Evolutionary conservation across 1,284 basidiomycete genomes (phyloP).

Genomic region (Phellopilus nigrolimitatus): DNA sequence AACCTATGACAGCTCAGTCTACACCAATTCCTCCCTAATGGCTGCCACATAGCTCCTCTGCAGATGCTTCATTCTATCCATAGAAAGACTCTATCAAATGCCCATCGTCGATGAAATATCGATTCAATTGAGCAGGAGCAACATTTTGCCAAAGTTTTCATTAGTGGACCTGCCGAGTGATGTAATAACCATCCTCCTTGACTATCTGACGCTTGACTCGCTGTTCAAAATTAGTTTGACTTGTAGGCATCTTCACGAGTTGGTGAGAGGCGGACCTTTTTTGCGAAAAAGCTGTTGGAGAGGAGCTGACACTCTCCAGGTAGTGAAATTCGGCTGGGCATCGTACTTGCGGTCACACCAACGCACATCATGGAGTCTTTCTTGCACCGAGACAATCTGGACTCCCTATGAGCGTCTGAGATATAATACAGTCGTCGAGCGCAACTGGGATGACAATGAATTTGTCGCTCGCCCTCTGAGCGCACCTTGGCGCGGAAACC

Average conservation of each 20-base stretch:
- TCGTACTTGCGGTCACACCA: slow-evolving; percentile 44
- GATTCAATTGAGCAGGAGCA: too few relatives aligned
- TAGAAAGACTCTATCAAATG: too few relatives aligned
- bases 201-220: slow-evolving; percentile 3
- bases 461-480: slow-evolving; percentile 68
- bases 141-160: background rate
- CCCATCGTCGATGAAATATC: too few relatives aligned
- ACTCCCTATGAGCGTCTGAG: slow-evolving; percentile 40
- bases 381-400: slow-evolving; percentile 44
- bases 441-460: slow-evolving; percentile 44
- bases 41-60: too few relatives aligned
- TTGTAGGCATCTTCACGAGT: slow-evolving; percentile 11
- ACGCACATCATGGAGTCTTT: slow-evolving; percentile 50
- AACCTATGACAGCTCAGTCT: too few relatives aligned
- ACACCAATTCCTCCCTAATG: too few relatives aligned
- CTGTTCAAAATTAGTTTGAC: slow-evolving; percentile 8
- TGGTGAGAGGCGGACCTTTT: too few relatives aligned
- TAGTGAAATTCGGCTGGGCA: slow-evolving; percentile 58
- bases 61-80: too few relatives aligned
- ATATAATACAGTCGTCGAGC: slow-evolving; percentile 51
- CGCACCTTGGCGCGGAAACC: slow-evolving; percentile 54
- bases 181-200: slow-evolving; percentile 10
- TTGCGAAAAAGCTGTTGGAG: too few relatives aligned
- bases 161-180: slow-evolving; percentile 14
- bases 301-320: slow-evolving; percentile 33